phyloP scores from a whole-genome alignment of 2,329 filamentous ascomycete species.

The Didymella lethalis region DNA sequence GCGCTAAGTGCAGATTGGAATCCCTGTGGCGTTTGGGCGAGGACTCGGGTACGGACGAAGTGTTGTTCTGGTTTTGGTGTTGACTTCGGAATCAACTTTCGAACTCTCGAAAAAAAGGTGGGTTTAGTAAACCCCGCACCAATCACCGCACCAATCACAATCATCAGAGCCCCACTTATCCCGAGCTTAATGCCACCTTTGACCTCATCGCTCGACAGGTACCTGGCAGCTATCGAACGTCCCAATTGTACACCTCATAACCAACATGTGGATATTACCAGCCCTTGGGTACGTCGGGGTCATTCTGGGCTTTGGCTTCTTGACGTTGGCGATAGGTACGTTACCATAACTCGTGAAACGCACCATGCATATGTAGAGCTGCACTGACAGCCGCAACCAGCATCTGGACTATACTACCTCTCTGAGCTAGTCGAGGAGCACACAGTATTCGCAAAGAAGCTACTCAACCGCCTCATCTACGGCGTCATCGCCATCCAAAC shows the following conservation, averaged over 20 bases:
- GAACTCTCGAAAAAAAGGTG: slow-evolving; percentile 16
- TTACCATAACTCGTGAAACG: background rate
- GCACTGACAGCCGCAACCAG: slow-evolving; percentile 57
- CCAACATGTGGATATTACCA: slow-evolving; percentile 91
- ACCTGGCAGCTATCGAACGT: slow-evolving; percentile 12
- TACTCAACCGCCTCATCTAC: slow-evolving; percentile 89
- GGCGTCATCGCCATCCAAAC: slow-evolving; percentile 76
- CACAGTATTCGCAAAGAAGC: slow-evolving; percentile 86
- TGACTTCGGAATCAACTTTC: background rate
- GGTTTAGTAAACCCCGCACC: slow-evolving; percentile 28
- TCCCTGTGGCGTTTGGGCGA: background rate
- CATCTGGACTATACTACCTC: slow-evolving; percentile 97
- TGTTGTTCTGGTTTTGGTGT: slow-evolving; percentile 1
- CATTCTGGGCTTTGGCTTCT: slow-evolving; percentile 86
- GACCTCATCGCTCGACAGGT: slow-evolving; percentile 35
- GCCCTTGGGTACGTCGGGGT: slow-evolving; percentile 89
- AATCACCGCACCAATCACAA: slow-evolving; percentile 20
- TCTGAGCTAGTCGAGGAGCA: slow-evolving; percentile 98
- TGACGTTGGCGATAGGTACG: slow-evolving; percentile 89
- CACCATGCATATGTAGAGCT: background rate
- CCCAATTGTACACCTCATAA: slow-evolving; percentile 7
- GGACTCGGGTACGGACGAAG: background rate
- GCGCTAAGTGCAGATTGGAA: too few species aligned
- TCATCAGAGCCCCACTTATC: slow-evolving; percentile 7
- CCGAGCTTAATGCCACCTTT: slow-evolving; percentile 35